These are phyloP conservation scores for Thozetella sp. DNA, from an alignment of 495 filamentous ascomycete species.

Conservation along the genomic window DNA sequence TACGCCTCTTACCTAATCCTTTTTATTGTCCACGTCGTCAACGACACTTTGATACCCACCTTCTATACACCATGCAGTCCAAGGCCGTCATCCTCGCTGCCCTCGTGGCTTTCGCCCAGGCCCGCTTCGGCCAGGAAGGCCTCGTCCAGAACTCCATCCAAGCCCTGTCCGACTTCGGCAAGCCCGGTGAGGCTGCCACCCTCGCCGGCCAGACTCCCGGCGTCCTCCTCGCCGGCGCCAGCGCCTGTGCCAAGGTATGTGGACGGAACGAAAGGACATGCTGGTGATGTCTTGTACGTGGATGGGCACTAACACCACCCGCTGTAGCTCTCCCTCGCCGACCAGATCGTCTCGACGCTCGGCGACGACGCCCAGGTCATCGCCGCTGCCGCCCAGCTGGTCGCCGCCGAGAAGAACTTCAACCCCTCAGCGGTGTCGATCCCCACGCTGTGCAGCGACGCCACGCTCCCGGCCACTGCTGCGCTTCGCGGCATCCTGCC, in stretches of 20 bases:
- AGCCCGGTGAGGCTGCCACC: constrained; percentile 46
- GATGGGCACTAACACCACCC: too few species aligned
- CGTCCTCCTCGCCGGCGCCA: constrained; percentile 49
- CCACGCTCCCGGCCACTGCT: constrained; percentile 47
- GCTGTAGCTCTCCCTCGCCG: constrained; percentile 47
- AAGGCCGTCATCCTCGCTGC: constrained; percentile 32
- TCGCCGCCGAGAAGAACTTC: constrained; percentile 62
- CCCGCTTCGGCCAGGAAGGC: constrained; percentile 52
- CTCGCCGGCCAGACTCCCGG: constrained; percentile 44
- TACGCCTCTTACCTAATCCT: not conserved
- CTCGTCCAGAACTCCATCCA: constrained; percentile 35
- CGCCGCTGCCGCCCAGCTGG: constrained; percentile 52
- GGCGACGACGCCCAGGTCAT: constrained; percentile 44
- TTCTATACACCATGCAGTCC: constrained; percentile 30
- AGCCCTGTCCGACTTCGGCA: constrained; percentile 37
- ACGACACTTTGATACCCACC: constrained; percentile 11
- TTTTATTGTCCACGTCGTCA: not conserved
- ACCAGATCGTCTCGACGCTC: constrained; percentile 51
- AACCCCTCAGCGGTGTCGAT: constrained; percentile 51
- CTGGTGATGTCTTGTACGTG: too few species aligned
- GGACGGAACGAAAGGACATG: too few species aligned
- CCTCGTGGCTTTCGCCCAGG: constrained; percentile 39
- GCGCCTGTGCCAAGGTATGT: constrained; percentile 48
- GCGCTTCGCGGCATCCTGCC: constrained; percentile 56
- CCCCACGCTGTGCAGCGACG: constrained; percentile 54